Evolutionary conservation across 306 rosid species (phyloP), one percentile per base, ranked within the genome.

Genomic region (Cicer yamashitae): DNA sequence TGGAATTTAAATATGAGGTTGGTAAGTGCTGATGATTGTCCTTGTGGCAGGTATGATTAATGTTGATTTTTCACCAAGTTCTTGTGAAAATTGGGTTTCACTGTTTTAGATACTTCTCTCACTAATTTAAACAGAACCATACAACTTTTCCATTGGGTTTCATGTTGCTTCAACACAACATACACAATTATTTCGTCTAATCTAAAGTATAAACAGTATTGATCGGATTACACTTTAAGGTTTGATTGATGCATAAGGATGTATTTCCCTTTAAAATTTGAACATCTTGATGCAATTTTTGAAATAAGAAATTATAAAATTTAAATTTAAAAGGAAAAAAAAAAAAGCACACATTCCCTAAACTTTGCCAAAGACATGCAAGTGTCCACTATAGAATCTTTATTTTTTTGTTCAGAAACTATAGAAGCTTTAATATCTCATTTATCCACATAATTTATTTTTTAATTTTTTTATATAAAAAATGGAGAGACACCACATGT

Each of bases 41-140:
- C 66, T 52, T 30, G 73, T 37, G 66, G 60, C 18, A 72, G 74
- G 70, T 53, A 79, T 37, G 9, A 71, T n/a, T 25, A n/a, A 37
- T 65, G 60, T 41, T 71, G 66, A 62, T 71, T 78, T 78, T 25
- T 25, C 54, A 46, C 70, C 34, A 57, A 14, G 43, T 34, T 46
- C 52, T 67, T 17, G 30, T 22, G 8, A 59, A 70, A 60, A 13
- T 39, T 20, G 7, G 65, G 22, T 59, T 57, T 11, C 40, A 59
- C 18, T 30, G 37, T 30, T 30, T 30, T 30, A 30, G 37, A 12
- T 59, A 59, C 14, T 51, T 51, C 44, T 59, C 37, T 30, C 44
- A 30, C 9, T 6, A 50, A n/a, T n/a, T 3, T 6, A n/a, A 50
- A 50, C 46, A 30, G 37, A 30, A 4, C 37, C 5, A 30, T 43